Evolutionary conservation across 768 basidiomycete species (phyloP), one percentile per base, ranked within the genome.

Genomic region (Mycena galopus): DNA sequence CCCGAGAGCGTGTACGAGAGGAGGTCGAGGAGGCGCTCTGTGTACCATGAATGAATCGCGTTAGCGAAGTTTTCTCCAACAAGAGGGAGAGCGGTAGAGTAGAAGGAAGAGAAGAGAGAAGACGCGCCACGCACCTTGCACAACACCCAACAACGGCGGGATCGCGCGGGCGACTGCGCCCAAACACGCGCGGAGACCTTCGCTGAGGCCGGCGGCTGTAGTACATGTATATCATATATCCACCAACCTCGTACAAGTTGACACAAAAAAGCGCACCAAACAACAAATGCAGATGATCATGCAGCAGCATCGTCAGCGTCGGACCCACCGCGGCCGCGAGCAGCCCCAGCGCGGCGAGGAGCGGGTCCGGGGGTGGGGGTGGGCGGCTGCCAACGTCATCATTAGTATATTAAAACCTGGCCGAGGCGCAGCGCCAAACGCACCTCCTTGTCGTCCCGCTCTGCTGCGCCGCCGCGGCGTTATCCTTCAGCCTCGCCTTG

Each of bases 271-370:
- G 14, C 62, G 44, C 62, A 51, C 64, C 69, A 21, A 99, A 94
- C 93, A 99, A 98, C 35, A 98, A 86, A 81, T 99, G 96, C 39
- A 99, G 90, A 76, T 98, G 95, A 79, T 99, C 98, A 82, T 99
- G 98, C 70, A 99, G 87, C 35, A 98, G 87, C 79, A 97, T 96
- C 0, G 98, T 99, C 44, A 99, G 85, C 81, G 96, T 97, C 3
- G 96, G 96, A 0, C 98, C 98, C 29, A 99, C 96, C 7, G 98
- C 95, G 0, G 91, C 90, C 0, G 97, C 96, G 53, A 99, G 86
- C 94, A 98, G 96, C 30, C 96, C 96, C 65, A 99, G 89, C 80
- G 97, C 99, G 85, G 98, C 96, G 79, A 99, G 98, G 69, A 99
- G 94, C 0, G 97, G 94, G 77, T 96, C 96, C 80, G 98, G 96